A percentile compares a stretch with the other conserved stretches of the same genome.
These are phyloP conservation scores for Penicillium longicatenatum DNA, from an alignment of 495 filamentous ascomycete genomes.

Conservation along the genomic window DNA sequence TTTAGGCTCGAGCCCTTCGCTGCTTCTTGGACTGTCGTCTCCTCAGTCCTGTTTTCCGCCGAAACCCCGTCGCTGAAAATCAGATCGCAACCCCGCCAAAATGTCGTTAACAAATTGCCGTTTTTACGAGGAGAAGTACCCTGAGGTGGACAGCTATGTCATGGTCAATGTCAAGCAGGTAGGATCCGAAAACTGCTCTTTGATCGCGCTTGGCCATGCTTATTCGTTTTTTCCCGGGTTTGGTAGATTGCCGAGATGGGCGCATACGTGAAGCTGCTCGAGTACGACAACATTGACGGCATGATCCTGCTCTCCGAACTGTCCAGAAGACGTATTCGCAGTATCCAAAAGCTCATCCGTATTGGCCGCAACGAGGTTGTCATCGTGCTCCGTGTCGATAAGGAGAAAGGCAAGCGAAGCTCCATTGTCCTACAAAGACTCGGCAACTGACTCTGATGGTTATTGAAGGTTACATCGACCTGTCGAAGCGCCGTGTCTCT, in stretches of 20 bases:
- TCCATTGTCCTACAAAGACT: neutral
- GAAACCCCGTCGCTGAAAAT: constrained; percentile 26
- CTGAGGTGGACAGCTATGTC: constrained; percentile 98
- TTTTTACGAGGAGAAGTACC: constrained; percentile 98
- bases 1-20: constrained; percentile 10
- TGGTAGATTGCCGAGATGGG: constrained; percentile 97
- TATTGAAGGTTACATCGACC: constrained; percentile 84
- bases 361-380: constrained; percentile 98
- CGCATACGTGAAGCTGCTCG: constrained; percentile 97
- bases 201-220: neutral
- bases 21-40: constrained; percentile 23
- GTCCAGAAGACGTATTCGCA: constrained; percentile 92
- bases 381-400: constrained; percentile 96
- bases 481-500: constrained; percentile 95
- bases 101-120: constrained; percentile 99
- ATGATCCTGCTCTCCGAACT: constrained; percentile 98
- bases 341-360: constrained; percentile 98
- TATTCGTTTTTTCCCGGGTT: constrained; percentile 6
- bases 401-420: constrained; percentile 79
- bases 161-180: constrained; percentile 99
- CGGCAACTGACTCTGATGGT: constrained; percentile 30
- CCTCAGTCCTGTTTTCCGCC: constrained; percentile 19
- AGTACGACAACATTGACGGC: constrained; percentile 99
- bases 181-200: constrained; percentile 21
- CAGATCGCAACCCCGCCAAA: constrained; percentile 51